Base-by-base conservation (phyloP, 345 rosid genomes). In the Clausena lansium region DNA sequence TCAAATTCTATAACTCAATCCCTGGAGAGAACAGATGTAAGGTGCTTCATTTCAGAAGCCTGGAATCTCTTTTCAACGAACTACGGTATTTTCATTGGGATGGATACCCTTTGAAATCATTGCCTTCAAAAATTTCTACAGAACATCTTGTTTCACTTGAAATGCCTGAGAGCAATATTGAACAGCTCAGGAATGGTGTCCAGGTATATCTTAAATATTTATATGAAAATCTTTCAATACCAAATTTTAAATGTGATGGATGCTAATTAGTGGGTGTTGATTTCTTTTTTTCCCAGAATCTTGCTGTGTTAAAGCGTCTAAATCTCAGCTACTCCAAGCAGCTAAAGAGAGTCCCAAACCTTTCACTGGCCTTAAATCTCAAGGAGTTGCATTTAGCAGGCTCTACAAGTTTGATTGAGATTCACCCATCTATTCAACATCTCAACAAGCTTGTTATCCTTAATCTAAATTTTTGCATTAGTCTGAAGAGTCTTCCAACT, bases 81-180 rank as follows among this genome's bases (percentile, higher is more conserved):
- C 41, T 9, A 1, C 8, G 41, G 11, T 38, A 38, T 38, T 38
- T 38, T 38, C 11, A 9, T 8, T 38, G 41, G 41, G 57, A 58
- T 59, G 71, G 78, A 76, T 85, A 55, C 66, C 86, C 79, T 58
- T 75, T 79, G 13, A 78, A 68, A 38, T 45, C 77, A 30, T 27
- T 85, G 83, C 86, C 86, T 70, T 76, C 83, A 28, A 79, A 58
- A 25, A 80, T 83, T 69, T 63, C 54, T 67, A 66, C 73, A 0
- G 73, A 80, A 28, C 75, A 52, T 33, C 83, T 85, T 73, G 81
- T 83, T 76, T 81, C 77, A 76, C 79, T 83, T 67, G 57, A 69
- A 41, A 41, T 85, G 73, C 39, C 81, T 70, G 36, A 54, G 24
- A 81, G 86, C 55, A 4, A 36, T 50, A 79, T 85, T 57, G 41